These are phyloP conservation scores for Plasmodium yoelii DNA, from an alignment of 169 alveolate species.

Conservation along the genomic window DNA sequence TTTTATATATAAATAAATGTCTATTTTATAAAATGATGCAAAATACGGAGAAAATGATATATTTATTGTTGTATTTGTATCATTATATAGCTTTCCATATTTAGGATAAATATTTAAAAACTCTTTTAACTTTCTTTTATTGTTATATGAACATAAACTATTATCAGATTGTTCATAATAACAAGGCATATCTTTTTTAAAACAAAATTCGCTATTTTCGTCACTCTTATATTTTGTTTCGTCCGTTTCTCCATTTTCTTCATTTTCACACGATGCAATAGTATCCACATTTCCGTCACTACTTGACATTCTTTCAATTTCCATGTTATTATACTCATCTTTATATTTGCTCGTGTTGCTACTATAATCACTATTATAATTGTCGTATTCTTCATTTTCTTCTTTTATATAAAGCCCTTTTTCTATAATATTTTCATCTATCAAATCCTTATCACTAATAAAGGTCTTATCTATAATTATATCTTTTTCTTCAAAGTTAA, in stretches of 20 bases:
- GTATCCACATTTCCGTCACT: background rate
- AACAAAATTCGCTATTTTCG: too few relatives aligned
- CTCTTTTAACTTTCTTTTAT: slow-evolving; percentile 10
- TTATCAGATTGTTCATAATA: slow-evolving; percentile 2
- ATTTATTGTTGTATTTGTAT: slow-evolving; percentile 32
- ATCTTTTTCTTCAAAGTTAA: slow-evolving; percentile 17
- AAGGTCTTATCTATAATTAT: slow-evolving; percentile 46
- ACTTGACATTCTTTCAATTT: background rate
- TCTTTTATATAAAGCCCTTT: slow-evolving; percentile 41
- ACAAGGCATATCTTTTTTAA: background rate
- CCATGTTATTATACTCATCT: background rate
- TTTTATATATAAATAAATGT: slow-evolving; percentile 43
- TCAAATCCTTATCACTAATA: slow-evolving; percentile 31
- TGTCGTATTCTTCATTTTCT: slow-evolving; percentile 1
- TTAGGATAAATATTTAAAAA: slow-evolving; percentile 43
- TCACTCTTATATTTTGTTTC: background rate
- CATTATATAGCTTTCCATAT: slow-evolving; percentile 29
- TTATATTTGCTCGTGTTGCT: background rate
- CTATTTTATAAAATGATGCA: slow-evolving; percentile 72
- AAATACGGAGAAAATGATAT: slow-evolving; percentile 23
- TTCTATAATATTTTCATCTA: slow-evolving; percentile 41
- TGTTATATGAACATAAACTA: background rate
- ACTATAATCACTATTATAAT: background rate
- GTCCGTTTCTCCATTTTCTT: background rate
- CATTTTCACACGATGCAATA: background rate